phyloP scores from a whole-genome alignment of 257 asterid genomes.

The Galeopsis tetrahit region DNA sequence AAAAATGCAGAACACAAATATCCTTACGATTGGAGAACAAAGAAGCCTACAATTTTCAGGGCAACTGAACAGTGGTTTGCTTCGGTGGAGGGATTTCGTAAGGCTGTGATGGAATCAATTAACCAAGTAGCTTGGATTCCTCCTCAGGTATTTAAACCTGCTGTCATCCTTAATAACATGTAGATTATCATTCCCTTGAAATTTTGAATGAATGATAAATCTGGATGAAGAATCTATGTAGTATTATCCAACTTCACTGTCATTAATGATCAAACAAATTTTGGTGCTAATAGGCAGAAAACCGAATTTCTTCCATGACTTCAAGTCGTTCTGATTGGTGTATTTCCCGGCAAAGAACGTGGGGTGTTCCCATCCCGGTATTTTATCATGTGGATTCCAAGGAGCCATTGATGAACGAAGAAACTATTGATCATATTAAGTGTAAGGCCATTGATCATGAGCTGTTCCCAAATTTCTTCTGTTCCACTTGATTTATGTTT shows the following conservation, averaged over 20 bases:
- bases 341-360: slow-evolving; percentile 97
- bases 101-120: slow-evolving; percentile 88
- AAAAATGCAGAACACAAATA: slow-evolving; percentile 86
- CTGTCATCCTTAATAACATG: slow-evolving; percentile 20
- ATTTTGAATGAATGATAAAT: slow-evolving; percentile 8
- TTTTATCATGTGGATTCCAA: slow-evolving; percentile 84
- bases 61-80: slow-evolving; percentile 99
- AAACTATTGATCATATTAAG: slow-evolving; percentile 78
- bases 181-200: slow-evolving; percentile 3
- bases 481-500: neutral
- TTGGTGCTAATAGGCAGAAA: slow-evolving; percentile 66
- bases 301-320: slow-evolving; percentile 91
- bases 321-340: slow-evolving; percentile 98
- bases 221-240: neutral
- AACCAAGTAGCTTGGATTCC: slow-evolving; percentile 86
- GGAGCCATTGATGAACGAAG: slow-evolving; percentile 91
- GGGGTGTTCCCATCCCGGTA: slow-evolving; percentile 99
- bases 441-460: slow-evolving; percentile 53
- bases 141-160: slow-evolving; percentile 64
- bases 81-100: slow-evolving; percentile 94
- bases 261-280: slow-evolving; percentile 25
- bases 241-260: slow-evolving; percentile 17
- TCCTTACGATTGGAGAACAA: slow-evolving; percentile 98
- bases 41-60: slow-evolving; percentile 97
- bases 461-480: slow-evolving; percentile 9